Evolutionary conservation across 148 eudicot species (phyloP).

Genomic region (Talinum fruticosum): DNA sequence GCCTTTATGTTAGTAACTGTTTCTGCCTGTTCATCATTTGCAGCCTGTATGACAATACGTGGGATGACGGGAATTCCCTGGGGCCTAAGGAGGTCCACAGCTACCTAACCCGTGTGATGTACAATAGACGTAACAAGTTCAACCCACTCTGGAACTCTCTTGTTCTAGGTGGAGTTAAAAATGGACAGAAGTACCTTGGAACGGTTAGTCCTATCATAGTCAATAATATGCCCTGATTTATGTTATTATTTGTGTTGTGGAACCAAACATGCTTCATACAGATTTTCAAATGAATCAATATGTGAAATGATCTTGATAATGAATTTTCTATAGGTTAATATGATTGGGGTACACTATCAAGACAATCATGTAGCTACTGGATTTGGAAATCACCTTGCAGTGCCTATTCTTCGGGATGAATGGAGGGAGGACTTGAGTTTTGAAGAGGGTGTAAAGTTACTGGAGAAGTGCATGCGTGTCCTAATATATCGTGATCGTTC

Average conservation of each 20-base stretch:
- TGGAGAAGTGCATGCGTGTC: constrained; percentile 96
- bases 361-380: constrained; percentile 93
- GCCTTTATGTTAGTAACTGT: constrained; percentile 1
- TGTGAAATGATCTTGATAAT: not conserved
- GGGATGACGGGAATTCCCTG: constrained; percentile 96
- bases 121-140: constrained; percentile 94
- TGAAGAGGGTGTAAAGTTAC: constrained; percentile 84
- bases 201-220: constrained; percentile 39
- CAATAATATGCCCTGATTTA: not conserved
- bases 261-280: not conserved
- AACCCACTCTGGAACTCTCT: constrained; percentile 94
- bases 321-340: constrained; percentile 63
- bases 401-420: constrained; percentile 90
- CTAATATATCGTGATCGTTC: constrained; percentile 93
- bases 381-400: constrained; percentile 90
- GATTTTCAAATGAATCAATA: not conserved
- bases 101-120: constrained; percentile 81
- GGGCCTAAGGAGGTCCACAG: constrained; percentile 95
- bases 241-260: not conserved
- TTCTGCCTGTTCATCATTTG: constrained; percentile 18
- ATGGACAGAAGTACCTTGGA: constrained; percentile 93
- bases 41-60: constrained; percentile 89
- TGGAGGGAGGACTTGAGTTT: constrained; percentile 79
- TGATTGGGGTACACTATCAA: constrained; percentile 95
- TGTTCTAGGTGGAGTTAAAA: constrained; percentile 94